Conservation (phyloP, 2,329 filamentous ascomycete genomes). For the Chaetomium sp. region DNA sequence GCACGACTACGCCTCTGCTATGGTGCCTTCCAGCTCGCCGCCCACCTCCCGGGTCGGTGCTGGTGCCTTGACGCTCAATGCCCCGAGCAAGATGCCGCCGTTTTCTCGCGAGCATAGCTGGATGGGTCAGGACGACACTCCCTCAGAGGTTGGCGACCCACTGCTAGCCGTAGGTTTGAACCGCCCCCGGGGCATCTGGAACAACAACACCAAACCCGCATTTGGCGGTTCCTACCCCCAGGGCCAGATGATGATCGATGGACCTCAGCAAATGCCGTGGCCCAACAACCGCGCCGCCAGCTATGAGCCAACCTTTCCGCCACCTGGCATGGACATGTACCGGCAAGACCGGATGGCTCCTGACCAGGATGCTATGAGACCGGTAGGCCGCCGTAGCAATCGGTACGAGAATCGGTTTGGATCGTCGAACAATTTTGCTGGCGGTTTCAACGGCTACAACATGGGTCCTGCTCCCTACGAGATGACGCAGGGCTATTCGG, state of each 20-base stretch:
- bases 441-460: conserved; percentile 44
- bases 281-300: conserved; percentile 46
- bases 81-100: conserved; percentile 42
- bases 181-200: conserved; percentile 60
- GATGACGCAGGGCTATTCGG: conserved; percentile 32
- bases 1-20: conserved; percentile 36
- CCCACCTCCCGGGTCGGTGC: conserved; percentile 21
- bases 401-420: conserved; percentile 49
- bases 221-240: conserved; percentile 40
- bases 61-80: conserved; percentile 33
- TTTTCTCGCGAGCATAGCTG: conserved; percentile 52
- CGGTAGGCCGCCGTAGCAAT: conserved; percentile 49
- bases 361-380: conserved; percentile 53
- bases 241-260: conserved; percentile 40
- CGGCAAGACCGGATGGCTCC: conserved; percentile 51
- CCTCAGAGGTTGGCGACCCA: conserved; percentile 60
- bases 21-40: conserved; percentile 29
- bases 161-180: conserved; percentile 55
- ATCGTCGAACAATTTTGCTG: conserved; percentile 38
- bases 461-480: conserved; percentile 40
- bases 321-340: conserved; percentile 44
- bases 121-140: conserved; percentile 56
- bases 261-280: conserved; percentile 51
- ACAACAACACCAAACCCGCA: conserved; percentile 48
- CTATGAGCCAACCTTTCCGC: conserved; percentile 47